Conservation (phyloP, 2,329 filamentous ascomycete genomes). For the Rosellinia necatrix region DNA sequence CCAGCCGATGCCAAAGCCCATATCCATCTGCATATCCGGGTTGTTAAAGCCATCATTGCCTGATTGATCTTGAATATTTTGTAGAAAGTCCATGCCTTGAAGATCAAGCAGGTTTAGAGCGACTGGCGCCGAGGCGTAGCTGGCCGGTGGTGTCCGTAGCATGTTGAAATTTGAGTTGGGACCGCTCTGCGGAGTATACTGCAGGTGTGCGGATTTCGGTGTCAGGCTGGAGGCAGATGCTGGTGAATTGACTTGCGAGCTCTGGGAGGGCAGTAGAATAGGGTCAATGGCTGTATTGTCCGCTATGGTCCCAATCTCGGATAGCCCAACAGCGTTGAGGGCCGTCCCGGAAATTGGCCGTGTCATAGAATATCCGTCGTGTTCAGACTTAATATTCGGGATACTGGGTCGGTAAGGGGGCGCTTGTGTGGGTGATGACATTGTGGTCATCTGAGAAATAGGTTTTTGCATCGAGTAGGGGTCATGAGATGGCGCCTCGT, state of each 20-base stretch:
- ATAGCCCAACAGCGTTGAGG: constrained; percentile 46
- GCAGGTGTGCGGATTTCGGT: constrained; percentile 39
- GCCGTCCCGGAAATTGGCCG: constrained; percentile 47
- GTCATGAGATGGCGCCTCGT: constrained; percentile 32
- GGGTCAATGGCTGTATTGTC: constrained; percentile 49
- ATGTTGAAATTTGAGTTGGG: constrained; percentile 34
- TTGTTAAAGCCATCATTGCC: constrained; percentile 34
- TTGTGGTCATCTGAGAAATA: constrained; percentile 31
- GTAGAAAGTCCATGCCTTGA: constrained; percentile 60
- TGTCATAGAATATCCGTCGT: constrained; percentile 46
- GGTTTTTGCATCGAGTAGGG: constrained; percentile 33
- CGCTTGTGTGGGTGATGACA: constrained; percentile 31
- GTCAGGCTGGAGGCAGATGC: constrained; percentile 41
- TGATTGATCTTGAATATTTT: constrained; percentile 47
- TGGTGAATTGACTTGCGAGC: constrained; percentile 44
- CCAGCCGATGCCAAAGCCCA: constrained; percentile 71
- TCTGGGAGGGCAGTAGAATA: constrained; percentile 51
- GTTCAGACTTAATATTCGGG: constrained; percentile 45
- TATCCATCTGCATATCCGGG: constrained; percentile 60
- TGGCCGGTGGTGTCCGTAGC: constrained; percentile 35
- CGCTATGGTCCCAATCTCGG: constrained; percentile 43
- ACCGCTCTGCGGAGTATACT: constrained; percentile 27
- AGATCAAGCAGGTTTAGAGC: constrained; percentile 51
- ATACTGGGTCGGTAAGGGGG: constrained; percentile 39
- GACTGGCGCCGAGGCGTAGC: constrained; percentile 38